Evolutionary conservation across 345 rosid genomes (phyloP).

Genomic region (Atalantia buxifolia): DNA sequence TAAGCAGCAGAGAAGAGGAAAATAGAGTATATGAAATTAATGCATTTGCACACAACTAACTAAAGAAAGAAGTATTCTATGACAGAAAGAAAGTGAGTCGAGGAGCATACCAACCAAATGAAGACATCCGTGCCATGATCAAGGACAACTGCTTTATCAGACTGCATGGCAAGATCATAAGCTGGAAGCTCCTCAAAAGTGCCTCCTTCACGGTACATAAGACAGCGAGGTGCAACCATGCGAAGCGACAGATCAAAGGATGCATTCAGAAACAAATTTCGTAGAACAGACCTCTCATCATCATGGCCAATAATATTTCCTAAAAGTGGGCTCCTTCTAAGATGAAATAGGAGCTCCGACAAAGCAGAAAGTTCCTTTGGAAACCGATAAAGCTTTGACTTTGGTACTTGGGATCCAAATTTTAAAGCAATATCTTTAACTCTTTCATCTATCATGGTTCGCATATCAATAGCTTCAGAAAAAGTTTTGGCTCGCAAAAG

Average conservation of each 20-base stretch:
- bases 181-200: constrained; percentile 95
- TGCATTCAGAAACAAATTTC: constrained; percentile 84
- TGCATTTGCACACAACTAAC: not conserved
- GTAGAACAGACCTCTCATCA: constrained; percentile 89
- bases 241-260: constrained; percentile 91
- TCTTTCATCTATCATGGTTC: constrained; percentile 78
- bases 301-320: constrained; percentile 98
- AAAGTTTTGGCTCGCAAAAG: constrained; percentile 64
- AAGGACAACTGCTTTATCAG: constrained; percentile 93
- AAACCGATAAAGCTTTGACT: constrained; percentile 76
- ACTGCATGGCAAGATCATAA: constrained; percentile 92
- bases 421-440: constrained; percentile 79
- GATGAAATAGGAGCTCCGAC: constrained; percentile 90
- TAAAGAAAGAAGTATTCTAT: not conserved
- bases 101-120: constrained; percentile 86
- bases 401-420: constrained; percentile 77
- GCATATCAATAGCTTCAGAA: constrained; percentile 73
- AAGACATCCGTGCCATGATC: constrained; percentile 98
- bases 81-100: constrained; percentile 6
- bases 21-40: not conserved
- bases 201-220: constrained; percentile 97
- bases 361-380: constrained; percentile 79
- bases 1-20: constrained; percentile 1
- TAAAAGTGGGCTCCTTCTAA: constrained; percentile 82
- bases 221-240: constrained; percentile 92